Evolutionary conservation across 148 eudicot species (phyloP), one percentile per base, ranked within the genome.

Genomic region (Rhododendron henanense): DNA sequence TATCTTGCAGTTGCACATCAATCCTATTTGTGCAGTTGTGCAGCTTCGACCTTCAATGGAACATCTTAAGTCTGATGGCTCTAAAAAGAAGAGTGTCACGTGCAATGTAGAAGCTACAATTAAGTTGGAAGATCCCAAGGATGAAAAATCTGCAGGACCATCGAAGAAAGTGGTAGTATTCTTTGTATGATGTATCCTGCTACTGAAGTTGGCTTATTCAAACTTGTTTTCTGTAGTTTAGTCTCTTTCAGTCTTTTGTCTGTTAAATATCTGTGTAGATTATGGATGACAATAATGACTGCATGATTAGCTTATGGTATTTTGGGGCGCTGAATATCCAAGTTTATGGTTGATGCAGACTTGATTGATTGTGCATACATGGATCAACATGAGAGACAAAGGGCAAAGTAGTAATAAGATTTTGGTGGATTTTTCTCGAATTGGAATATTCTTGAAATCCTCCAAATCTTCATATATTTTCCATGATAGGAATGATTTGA

Each of bases 41-140:
- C 99, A 97, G 89, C 96, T 97, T 65, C 94, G 98, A 23, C 98
- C 98, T 45, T 93, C 94, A 55, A 90, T 94, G 94, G 91, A 90
- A 16, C 93, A 89, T 89, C 89, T 92, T 33, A 86, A 89, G 82
- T 79, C 87, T 83, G 82, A 78, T 84, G 93, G 83, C 25, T 84
- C 90, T 82, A 91, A 87, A 61, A 93, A 86, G 88, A 91, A 28
- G 59, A 85, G 48, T 84, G 78, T 67, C 37, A 78, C 78, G 13
- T 61, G 31, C 57, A 83, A 78, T 77, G 83, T 25, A 23, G 92
- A 94, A 65, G 83, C 28, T 84, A 31, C 76, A 67, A 80, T 83
- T 35, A 91, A 92, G 86, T 90, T 76, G 19, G 92, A 91, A 92
- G 91, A 87, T 10, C 55, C 84, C 6, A 86, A 77, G 88, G 89